Conservation (phyloP, 2,329 filamentous ascomycete species). For the Gyromitra esculenta region DNA sequence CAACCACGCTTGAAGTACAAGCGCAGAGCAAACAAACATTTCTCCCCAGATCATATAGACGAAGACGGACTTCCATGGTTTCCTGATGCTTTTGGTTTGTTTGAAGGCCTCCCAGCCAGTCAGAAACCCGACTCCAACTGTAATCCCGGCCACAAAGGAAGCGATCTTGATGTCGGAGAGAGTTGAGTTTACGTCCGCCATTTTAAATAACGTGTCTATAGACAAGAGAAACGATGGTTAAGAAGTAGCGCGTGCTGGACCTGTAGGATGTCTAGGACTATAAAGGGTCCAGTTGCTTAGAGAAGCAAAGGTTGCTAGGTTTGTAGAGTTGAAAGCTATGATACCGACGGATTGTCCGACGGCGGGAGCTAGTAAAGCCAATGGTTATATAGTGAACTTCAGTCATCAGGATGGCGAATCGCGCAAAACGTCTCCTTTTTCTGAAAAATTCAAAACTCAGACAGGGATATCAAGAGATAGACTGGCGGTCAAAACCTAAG, state of each 20-base stretch:
- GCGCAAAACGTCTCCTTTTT: not conserved
- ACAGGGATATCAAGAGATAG: not conserved
- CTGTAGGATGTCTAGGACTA: not conserved
- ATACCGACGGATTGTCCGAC: not conserved
- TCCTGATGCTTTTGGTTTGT: slow-evolving; percentile 25
- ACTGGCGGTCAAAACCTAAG: slow-evolving; percentile 13
- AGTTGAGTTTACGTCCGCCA: slow-evolving; percentile 14
- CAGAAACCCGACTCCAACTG: slow-evolving; percentile 31
- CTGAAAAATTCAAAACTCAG: not conserved
- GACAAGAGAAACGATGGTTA: not conserved
- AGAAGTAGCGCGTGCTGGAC: not conserved
- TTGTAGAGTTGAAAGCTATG: not conserved
- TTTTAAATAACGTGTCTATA: not conserved
- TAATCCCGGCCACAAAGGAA: slow-evolving; percentile 30
- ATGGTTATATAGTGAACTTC: slow-evolving; percentile 18
- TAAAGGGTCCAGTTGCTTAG: not conserved
- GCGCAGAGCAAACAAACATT: slow-evolving; percentile 28
- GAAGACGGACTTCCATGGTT: slow-evolving; percentile 35
- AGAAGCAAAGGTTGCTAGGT: too few species aligned
- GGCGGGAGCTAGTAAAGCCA: not conserved
- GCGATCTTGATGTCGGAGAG: slow-evolving; percentile 38
- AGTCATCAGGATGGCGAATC: not conserved
- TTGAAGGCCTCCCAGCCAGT: slow-evolving; percentile 46
- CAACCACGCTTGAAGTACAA: slow-evolving; percentile 38
- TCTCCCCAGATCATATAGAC: slow-evolving; percentile 48